Base-by-base conservation (phyloP, 2,329 filamentous ascomycete genomes). In the Cordyceps pruinosa region DNA sequence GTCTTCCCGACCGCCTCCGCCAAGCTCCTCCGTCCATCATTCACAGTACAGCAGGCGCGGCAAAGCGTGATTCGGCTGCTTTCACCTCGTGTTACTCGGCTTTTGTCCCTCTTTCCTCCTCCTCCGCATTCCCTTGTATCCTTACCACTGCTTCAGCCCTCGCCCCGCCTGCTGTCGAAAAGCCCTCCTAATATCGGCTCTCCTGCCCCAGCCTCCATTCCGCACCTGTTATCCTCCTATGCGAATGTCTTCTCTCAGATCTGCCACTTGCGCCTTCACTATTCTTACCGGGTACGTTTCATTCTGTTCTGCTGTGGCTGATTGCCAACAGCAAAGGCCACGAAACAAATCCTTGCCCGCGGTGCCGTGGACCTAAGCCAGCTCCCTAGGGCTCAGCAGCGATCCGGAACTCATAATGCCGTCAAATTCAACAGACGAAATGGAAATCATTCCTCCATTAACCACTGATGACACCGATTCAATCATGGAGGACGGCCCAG, bases 401-500 rank as follows among this genome's bases (percentile, higher is more conserved):
- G 13, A 10, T 4, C 35, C 7, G 17, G 12, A 5, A 52, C 17
- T n/a, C 21, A 45, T 21, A 15, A 45, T 53, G 30, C 5, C 15
- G 7, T 17, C 42, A 10, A 7, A 5, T 10, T 21, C 28, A 6
- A n/a, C 23, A n/a, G 5, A 17, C 2, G 13, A 17, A 2, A 4
- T 46, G 19, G 39, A 28, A 6, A 15, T 4, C 4, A 2, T 15
- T 15, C n/a, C 23, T 3, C 1, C n/a, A 6, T 2, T 8, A 9
- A 10, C 15, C 17, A 7, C 5, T 8, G 7, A 59, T 55, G 45
- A 41, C 10, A 23, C 19, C 4, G 44, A 56, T 28, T 25, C 57
- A 9, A 50, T 50, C 3, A 13, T 41, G 5, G 58, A 56, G 0
- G 47, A 54, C 4, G 39, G 58, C n/a, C 57, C 58, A 17, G 55